Evolutionary conservation across 202 grass and related monocot genomes (phyloP).

Genomic region (Panicum hallii): DNA sequence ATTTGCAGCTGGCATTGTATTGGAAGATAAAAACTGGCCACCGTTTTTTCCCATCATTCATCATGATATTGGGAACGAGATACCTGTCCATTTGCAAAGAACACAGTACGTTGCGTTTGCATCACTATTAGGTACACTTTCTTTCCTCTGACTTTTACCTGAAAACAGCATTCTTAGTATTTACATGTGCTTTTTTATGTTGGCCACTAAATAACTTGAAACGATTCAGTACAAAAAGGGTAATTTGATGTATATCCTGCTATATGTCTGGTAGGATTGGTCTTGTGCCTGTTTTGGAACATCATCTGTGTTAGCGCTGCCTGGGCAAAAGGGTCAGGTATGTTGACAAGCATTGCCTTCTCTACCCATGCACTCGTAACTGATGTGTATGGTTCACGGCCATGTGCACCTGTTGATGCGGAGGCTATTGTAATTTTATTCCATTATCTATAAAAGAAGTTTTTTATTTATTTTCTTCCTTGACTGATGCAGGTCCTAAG

Average conservation of each 20-base stretch:
- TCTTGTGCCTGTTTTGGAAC: slow-evolving; percentile 71
- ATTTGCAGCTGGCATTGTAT: slow-evolving; percentile 54
- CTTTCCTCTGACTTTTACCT: neutral
- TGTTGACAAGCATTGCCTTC: neutral
- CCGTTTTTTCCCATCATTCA: slow-evolving; percentile 79
- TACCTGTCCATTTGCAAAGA: slow-evolving; percentile 66
- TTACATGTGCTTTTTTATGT: slow-evolving; percentile 6
- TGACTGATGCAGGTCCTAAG: slow-evolving; percentile 62
- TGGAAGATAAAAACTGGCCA: slow-evolving; percentile 79
- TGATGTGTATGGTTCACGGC: neutral
- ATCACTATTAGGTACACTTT: slow-evolving; percentile 59
- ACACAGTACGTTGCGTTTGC: slow-evolving; percentile 67
- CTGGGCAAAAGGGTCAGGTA: slow-evolving; percentile 69
- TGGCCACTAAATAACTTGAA: neutral
- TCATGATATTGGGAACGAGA: slow-evolving; percentile 77
- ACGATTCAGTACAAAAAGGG: neutral
- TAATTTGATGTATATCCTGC: neutral
- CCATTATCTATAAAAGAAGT: too few species aligned
- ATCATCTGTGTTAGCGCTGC: slow-evolving; percentile 63
- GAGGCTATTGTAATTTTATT: neutral
- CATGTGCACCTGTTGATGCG: neutral
- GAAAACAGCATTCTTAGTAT: neutral
- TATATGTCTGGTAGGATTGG: slow-evolving; percentile 50
- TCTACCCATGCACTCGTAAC: neutral
- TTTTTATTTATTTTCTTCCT: neutral